Evolutionary conservation across 495 filamentous ascomycete species (phyloP).

Genomic region (Talaromyces nanjingensis): DNA sequence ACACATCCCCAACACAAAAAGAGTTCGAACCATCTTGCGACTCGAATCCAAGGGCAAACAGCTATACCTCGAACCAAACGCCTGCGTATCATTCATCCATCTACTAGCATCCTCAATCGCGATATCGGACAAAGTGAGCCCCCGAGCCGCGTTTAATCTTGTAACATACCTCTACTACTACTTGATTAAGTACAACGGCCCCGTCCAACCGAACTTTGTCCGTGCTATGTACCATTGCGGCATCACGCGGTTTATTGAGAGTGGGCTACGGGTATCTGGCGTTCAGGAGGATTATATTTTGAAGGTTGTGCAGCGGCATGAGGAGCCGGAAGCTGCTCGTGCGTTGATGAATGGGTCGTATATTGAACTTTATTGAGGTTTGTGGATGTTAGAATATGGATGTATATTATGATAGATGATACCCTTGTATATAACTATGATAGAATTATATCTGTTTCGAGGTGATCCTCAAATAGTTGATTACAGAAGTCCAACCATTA

Average conservation of each 20-base stretch:
- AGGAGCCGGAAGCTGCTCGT: slow-evolving; percentile 26
- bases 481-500: neutral
- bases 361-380: slow-evolving; percentile 6
- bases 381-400: neutral
- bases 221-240: slow-evolving; percentile 43
- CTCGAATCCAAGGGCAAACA: slow-evolving; percentile 3
- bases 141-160: slow-evolving; percentile 30
- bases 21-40: slow-evolving; percentile 18
- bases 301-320: slow-evolving; percentile 25
- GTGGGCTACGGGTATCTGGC: slow-evolving; percentile 20
- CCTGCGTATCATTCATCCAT: slow-evolving; percentile 31
- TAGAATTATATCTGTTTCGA: neutral
- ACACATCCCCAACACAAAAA: neutral
- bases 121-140: slow-evolving; percentile 22
- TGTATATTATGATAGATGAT: neutral
- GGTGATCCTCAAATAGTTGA: neutral
- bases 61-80: slow-evolving; percentile 31
- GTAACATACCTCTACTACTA: slow-evolving; percentile 34
- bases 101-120: slow-evolving; percentile 31
- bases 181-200: slow-evolving; percentile 28
- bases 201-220: slow-evolving; percentile 30
- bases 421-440: neutral
- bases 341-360: slow-evolving; percentile 14
- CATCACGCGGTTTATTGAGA: slow-evolving; percentile 30
- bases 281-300: slow-evolving; percentile 31